phyloP scores from a whole-genome alignment of 768 basidiomycete genomes.

The Pleurotus pulmonarius region DNA sequence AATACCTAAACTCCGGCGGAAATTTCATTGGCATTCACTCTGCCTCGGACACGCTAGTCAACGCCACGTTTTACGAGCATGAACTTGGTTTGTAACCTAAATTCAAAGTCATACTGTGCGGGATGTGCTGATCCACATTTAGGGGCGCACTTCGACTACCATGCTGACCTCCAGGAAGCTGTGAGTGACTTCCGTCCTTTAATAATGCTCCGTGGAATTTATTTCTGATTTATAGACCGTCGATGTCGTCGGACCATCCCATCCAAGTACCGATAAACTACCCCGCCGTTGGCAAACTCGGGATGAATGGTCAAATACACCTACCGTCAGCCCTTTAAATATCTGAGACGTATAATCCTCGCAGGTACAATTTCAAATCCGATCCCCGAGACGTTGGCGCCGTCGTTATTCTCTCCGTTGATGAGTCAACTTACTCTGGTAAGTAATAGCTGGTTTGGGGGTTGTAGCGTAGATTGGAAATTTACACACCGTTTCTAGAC shows the following conservation, averaged over 20 bases:
- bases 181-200: conserved; percentile 31
- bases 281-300: conserved; percentile 48
- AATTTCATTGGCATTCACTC: conserved; percentile 71
- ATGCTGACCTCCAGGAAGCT: conserved; percentile 61
- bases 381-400: conserved; percentile 67
- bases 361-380: conserved; percentile 68
- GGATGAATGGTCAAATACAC: conserved; percentile 53
- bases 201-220: conserved; percentile 13
- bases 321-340: neutral
- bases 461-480: neutral
- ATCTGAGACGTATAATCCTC: neutral
- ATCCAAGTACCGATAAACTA: conserved; percentile 59
- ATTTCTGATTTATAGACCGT: conserved; percentile 40
- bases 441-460: conserved; percentile 1
- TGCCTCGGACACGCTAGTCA: conserved; percentile 56
- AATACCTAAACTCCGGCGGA: conserved; percentile 63
- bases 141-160: conserved; percentile 70
- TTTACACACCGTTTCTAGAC: conserved; percentile 25
- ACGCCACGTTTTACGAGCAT: conserved; percentile 51
- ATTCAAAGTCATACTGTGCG: no score
- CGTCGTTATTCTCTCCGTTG: conserved; percentile 55
- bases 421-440: conserved; percentile 65
- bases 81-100: conserved; percentile 44
- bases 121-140: neutral
- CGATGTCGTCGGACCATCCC: conserved; percentile 47